Evolutionary conservation across 106 monocot genomes (phyloP).

Genomic region (Phalaenopsis equestris): DNA sequence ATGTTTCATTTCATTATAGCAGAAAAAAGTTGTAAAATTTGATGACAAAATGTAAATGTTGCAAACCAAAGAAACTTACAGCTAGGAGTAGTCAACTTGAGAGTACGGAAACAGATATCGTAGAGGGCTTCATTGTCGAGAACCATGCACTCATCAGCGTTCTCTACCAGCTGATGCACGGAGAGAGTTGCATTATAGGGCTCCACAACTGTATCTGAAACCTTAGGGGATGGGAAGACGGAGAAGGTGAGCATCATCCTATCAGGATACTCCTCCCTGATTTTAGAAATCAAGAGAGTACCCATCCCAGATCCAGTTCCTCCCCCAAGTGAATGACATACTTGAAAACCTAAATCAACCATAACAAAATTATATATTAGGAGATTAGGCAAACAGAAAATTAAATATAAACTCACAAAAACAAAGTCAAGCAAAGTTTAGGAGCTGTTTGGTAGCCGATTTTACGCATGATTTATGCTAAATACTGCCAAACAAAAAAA

Average conservation of each 20-base stretch:
- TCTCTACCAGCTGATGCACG: constrained; percentile 46
- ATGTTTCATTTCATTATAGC: background rate
- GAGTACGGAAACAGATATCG: constrained; percentile 44
- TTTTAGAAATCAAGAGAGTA: constrained; percentile 41
- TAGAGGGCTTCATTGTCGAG: constrained; percentile 48
- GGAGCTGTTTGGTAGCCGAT: no score
- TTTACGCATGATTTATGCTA: no score
- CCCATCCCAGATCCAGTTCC: constrained; percentile 32
- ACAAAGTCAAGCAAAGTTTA: no score
- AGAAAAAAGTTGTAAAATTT: background rate
- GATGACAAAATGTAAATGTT: background rate
- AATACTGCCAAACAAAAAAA: no score
- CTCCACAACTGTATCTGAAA: constrained; percentile 48
- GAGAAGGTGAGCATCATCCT: constrained; percentile 14
- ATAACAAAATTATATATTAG: background rate
- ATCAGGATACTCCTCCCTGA: constrained; percentile 44
- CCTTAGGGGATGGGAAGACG: constrained; percentile 40
- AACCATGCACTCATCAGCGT: constrained; percentile 53
- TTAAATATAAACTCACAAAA: no score
- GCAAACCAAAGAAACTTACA: background rate
- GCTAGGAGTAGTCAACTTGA: constrained; percentile 10
- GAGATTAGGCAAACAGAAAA: no score
- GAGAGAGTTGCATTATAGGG: constrained; percentile 50
- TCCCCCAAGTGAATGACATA: constrained; percentile 11
- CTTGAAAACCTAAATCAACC: constrained; percentile 2